These are phyloP conservation scores for Blastobotrys aristatus DNA, from an alignment of 1,139 yeast genomes.

Conservation along the genomic window DNA sequence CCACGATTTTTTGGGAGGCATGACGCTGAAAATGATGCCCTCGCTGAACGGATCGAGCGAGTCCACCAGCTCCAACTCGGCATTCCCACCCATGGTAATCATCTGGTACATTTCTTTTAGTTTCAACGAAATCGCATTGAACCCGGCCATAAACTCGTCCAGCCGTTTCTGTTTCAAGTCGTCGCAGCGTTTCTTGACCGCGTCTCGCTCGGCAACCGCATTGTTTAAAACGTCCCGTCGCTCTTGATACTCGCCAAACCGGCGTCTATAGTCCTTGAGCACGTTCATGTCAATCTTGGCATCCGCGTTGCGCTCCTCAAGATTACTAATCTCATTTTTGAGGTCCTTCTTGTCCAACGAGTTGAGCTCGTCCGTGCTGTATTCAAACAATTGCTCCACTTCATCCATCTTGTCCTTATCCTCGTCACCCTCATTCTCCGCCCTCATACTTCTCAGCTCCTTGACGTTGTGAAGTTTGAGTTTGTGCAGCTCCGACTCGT, in stretches of 20 bases:
- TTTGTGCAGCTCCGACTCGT: constrained; percentile 21
- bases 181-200: constrained; percentile 57
- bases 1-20: constrained; percentile 99
- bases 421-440: constrained; percentile 8
- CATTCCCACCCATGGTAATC: constrained; percentile 99
- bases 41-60: constrained; percentile 97
- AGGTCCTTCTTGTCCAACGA: constrained; percentile 48
- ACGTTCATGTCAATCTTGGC: constrained; percentile 69
- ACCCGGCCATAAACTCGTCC: constrained; percentile 92
- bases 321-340: constrained; percentile 47
- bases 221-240: constrained; percentile 63
- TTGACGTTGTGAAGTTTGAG: constrained; percentile 31
- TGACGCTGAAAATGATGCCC: constrained; percentile 92
- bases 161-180: constrained; percentile 67
- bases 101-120: constrained; percentile 96
- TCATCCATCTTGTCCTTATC: constrained; percentile 14
- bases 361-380: constrained; percentile 51
- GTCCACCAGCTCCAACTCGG: constrained; percentile 92
- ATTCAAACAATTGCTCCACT: constrained; percentile 21
- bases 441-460: constrained; percentile 12
- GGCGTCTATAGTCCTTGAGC: constrained; percentile 67
- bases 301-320: constrained; percentile 54
- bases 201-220: constrained; percentile 65
- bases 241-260: constrained; percentile 57
- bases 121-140: constrained; percentile 77